Percentiles rank a stretch among this genome's conserved stretches.
These are phyloP conservation scores for Amylocystis lapponica DNA, from an alignment of 768 basidiomycete genomes.

Conservation along the genomic window DNA sequence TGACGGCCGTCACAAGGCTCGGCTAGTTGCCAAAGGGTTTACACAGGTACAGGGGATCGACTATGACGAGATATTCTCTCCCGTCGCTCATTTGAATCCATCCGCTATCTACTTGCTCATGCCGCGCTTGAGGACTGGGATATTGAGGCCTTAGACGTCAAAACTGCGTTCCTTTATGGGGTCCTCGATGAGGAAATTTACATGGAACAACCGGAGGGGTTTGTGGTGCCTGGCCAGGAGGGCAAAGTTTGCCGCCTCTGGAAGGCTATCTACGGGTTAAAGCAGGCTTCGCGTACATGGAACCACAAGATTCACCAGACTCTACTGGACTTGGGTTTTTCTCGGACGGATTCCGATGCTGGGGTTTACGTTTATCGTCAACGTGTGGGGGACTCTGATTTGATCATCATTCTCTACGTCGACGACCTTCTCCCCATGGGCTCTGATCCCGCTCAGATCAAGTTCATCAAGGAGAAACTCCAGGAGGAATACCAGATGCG, in stretches of 20 bases:
- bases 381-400: too few species aligned
- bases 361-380: constrained; percentile 4
- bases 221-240: constrained; percentile 9
- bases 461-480: constrained; percentile 3
- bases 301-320: constrained; percentile 9
- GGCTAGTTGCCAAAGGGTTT: constrained; percentile 29
- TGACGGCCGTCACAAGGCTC: constrained; percentile 17
- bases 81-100: constrained; percentile 19
- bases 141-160: constrained; percentile 21
- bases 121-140: constrained; percentile 18
- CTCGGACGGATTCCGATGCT: background rate
- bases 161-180: constrained; percentile 24
- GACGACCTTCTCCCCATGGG: constrained; percentile 13
- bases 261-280: constrained; percentile 30
- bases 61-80: constrained; percentile 24
- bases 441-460: background rate
- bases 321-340: background rate
- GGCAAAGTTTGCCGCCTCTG: constrained; percentile 17
- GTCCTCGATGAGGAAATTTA: constrained; percentile 23
- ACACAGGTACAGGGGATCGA: constrained; percentile 25
- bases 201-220: constrained; percentile 23
- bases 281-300: constrained; percentile 28
- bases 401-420: constrained; percentile 17
- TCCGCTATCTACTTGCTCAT: constrained; percentile 21
- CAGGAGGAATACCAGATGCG: constrained; percentile 9